These are phyloP conservation scores for Inga oerstediana DNA, from an alignment of 306 rosid genomes.

Conservation along the genomic window DNA sequence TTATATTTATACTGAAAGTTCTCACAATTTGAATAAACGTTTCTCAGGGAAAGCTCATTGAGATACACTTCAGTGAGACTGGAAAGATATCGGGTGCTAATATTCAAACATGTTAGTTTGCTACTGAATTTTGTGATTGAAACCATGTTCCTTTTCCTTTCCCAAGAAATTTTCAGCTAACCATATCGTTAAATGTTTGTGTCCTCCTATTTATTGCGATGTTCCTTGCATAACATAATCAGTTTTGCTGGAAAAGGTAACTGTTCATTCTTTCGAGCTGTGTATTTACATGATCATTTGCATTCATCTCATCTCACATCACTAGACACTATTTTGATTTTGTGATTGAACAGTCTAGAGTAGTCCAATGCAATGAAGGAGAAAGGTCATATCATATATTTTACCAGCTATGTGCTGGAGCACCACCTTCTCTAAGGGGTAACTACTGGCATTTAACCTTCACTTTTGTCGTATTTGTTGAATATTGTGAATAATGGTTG, in stretches of 20 bases:
- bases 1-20: slow-evolving; percentile 23
- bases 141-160: slow-evolving; percentile 32
- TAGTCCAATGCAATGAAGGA: slow-evolving; percentile 96
- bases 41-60: slow-evolving; percentile 94
- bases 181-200: slow-evolving; percentile 36
- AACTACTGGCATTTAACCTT: slow-evolving; percentile 24
- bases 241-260: slow-evolving; percentile 99
- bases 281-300: slow-evolving; percentile 26
- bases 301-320: slow-evolving; percentile 23
- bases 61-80: slow-evolving; percentile 95
- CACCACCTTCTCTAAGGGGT: slow-evolving; percentile 81
- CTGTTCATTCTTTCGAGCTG: slow-evolving; percentile 31
- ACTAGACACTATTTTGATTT: slow-evolving; percentile 32
- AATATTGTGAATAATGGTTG: neutral
- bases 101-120: slow-evolving; percentile 89
- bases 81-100: slow-evolving; percentile 99
- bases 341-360: slow-evolving; percentile 80
- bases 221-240: slow-evolving; percentile 34
- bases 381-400: slow-evolving; percentile 98
- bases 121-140: slow-evolving; percentile 32
- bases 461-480: slow-evolving; percentile 30
- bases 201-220: slow-evolving; percentile 37
- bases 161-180: slow-evolving; percentile 40
- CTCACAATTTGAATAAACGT: slow-evolving; percentile 36
- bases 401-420: slow-evolving; percentile 99